Evolutionary conservation across 192 early-diverging fungal genomes (phyloP), one percentile per base, ranked within the genome.

Genomic region (Mortierella alpina): DNA sequence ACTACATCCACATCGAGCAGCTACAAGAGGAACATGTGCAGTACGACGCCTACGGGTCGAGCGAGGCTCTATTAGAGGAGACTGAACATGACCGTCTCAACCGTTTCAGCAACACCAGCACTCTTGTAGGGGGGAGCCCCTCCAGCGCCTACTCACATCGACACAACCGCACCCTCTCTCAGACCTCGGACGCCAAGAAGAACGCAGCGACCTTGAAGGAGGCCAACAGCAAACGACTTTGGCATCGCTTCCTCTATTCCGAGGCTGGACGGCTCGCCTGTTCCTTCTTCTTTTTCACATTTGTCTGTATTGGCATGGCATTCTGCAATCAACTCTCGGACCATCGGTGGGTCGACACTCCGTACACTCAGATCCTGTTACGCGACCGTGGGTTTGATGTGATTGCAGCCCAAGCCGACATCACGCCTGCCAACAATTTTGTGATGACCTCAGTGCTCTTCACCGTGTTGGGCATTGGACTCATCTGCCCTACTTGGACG

Each of bases 311-410:
- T 17, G 51, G 66, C 20, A 72, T 79, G 72, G 79, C 83, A 45
- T 84, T 84, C 15, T 75, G 72, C 42, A 84, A 81, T 48, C 83
- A 84, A 45, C 74, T 71, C 39, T 84, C 83, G 41, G 83, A 84
- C 59, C 54, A 76, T 48, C 83, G 83, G 3, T 84, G 83, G 83
- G 73, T 73, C 62, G 61, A 75, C 39, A 81, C 77, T 1, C 66
- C 23, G 1, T 75, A 84, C 49, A 80, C 77, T 1, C 53, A 81
- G 39, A 65, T 73, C 8, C 11, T 80, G 4, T 54, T 84, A 55
- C 47, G 60, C 0, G 83, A 84, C 59, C 72, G 77, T 22, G 83
- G 77, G 5, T 84, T 84, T 58, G 70, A 81, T 64, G 75, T 76
- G 44, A 79, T 84, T 61, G 64, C 72, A 7, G 45, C 77, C 4